phyloP scores from a whole-genome alignment of 2,329 filamentous ascomycete species.

The Fusarium musae region DNA sequence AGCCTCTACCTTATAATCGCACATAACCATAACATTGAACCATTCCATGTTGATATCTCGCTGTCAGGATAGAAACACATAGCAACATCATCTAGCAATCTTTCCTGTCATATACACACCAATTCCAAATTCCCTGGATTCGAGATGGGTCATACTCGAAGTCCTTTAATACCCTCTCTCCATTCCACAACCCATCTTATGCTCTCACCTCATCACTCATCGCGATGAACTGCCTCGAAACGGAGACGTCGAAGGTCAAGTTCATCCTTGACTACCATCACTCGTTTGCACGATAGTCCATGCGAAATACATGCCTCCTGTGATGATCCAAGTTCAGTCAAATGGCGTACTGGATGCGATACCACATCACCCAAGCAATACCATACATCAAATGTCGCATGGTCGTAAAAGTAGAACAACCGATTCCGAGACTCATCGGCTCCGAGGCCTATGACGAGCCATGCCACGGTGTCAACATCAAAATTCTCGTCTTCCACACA shows the following conservation, averaged over 20 bases:
- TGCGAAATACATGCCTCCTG: background rate
- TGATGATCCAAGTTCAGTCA: background rate
- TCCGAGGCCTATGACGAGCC: background rate
- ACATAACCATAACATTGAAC: no score
- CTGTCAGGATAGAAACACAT: no score
- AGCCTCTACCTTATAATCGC: no score
- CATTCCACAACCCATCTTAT: fast-evolving
- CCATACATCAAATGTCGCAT: background rate
- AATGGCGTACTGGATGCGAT: background rate
- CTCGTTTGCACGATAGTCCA: background rate
- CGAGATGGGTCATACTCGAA: no score
- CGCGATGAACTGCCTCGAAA: background rate
- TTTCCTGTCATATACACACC: no score
- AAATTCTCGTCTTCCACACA: background rate
- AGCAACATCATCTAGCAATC: no score
- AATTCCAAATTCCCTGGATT: no score
- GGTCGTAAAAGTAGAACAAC: background rate
- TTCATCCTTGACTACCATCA: background rate
- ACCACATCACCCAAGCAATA: background rate
- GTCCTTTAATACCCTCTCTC: fast-evolving
- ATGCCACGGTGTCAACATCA: background rate
- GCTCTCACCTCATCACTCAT: background rate
- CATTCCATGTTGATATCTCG: no score
- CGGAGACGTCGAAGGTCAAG: background rate
- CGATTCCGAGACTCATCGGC: background rate